phyloP scores from a whole-genome alignment of 331 rosid species.

The Malus hybrid region DNA sequence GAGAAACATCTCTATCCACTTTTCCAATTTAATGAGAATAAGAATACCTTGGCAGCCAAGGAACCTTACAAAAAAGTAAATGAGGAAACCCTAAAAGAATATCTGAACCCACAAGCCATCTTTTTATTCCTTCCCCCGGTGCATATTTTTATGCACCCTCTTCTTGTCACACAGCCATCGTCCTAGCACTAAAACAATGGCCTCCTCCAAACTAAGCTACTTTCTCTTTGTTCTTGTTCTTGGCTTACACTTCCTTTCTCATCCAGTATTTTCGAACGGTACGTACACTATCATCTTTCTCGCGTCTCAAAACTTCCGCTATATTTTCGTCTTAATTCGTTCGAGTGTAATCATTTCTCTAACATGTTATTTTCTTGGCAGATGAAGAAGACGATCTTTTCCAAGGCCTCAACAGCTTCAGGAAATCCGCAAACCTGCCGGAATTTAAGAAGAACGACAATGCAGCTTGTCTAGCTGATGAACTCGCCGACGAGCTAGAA shows the following conservation, averaged over 20 bases:
- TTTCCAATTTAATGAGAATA: neutral
- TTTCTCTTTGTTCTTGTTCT: constrained; percentile 23
- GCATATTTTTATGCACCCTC: neutral
- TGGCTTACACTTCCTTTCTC: constrained; percentile 21
- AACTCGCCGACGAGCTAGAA: constrained; percentile 25
- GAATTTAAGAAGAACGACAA: neutral
- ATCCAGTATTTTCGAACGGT: constrained; percentile 30
- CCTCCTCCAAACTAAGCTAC: constrained; percentile 24
- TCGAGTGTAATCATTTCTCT: no score
- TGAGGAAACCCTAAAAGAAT: neutral
- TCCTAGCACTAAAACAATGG: constrained; percentile 7
- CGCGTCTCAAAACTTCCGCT: neutral
- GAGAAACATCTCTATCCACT: neutral
- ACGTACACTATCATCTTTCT: neutral
- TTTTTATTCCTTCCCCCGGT: neutral
- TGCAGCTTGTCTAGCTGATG: constrained; percentile 32
- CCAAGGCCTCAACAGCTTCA: constrained; percentile 32
- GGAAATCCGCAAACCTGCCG: constrained; percentile 22
- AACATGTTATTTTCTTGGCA: neutral
- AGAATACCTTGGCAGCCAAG: constrained; percentile 8
- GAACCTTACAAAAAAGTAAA: constrained; percentile 8
- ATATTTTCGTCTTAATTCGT: no score
- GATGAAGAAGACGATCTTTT: constrained; percentile 25
- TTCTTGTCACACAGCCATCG: neutral
- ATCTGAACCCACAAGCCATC: neutral